Percentiles rank a stretch among this genome's conserved stretches.
These are phyloP conservation scores for Datisca glomerata DNA, from an alignment of 306 rosid species.

Conservation along the genomic window DNA sequence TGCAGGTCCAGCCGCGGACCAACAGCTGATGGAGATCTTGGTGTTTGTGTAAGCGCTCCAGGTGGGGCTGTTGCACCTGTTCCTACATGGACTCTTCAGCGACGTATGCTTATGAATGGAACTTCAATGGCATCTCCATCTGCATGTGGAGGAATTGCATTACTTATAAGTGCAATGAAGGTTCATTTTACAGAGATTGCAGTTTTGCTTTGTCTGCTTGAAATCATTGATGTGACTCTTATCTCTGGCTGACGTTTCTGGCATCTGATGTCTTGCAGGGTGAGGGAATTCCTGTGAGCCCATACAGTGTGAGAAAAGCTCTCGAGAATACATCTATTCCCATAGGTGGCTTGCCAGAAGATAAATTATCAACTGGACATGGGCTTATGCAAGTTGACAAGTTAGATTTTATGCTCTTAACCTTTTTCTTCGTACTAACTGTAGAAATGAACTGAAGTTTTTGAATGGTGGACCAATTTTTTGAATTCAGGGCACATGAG, in stretches of 20 bases:
- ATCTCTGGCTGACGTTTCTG: conserved; percentile 13
- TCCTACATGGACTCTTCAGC: conserved; percentile 98
- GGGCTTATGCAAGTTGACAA: conserved; percentile 99
- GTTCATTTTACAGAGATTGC: conserved; percentile 22
- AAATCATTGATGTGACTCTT: conserved; percentile 11
- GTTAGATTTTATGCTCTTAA: conserved; percentile 33
- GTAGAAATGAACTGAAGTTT: conserved; percentile 6
- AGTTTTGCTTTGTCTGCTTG: conserved; percentile 10
- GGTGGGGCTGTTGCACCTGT: conserved; percentile 99
- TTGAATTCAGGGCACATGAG: conserved; percentile 71
- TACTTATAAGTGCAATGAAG: conserved; percentile 94
- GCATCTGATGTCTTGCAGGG: conserved; percentile 44
- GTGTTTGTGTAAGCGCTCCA: conserved; percentile 90
- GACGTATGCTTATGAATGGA: conserved; percentile 98
- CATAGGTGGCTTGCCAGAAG: conserved; percentile 64
- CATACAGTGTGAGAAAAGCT: conserved; percentile 78
- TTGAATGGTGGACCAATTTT: conserved; percentile 10
- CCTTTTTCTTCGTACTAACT: conserved; percentile 12
- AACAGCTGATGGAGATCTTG: conserved; percentile 93
- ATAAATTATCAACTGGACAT: conserved; percentile 79
- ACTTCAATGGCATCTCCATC: conserved; percentile 98
- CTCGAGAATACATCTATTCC: conserved; percentile 80
- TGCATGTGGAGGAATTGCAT: conserved; percentile 95
- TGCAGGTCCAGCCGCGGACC: conserved; percentile 99
- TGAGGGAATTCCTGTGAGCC: conserved; percentile 79